A percentile compares a stretch with the other conserved stretches of the same genome.
These are phyloP conservation scores for Heliosperma pusillum DNA, from an alignment of 148 eudicot genomes.

Conservation along the genomic window DNA sequence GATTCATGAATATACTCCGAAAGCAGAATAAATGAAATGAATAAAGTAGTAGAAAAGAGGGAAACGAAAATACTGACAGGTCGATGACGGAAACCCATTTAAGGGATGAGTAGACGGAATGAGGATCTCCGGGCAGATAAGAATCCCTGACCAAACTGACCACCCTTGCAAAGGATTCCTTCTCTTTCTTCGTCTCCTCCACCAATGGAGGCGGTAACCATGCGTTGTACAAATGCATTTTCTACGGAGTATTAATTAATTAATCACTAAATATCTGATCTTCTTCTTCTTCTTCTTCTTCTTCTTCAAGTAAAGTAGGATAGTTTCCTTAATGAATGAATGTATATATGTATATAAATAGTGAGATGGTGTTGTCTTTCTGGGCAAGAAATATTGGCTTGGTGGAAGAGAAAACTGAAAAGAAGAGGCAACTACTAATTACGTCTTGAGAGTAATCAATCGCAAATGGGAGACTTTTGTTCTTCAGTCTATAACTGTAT, in stretches of 20 bases:
- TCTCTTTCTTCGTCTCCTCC: constrained; percentile 65
- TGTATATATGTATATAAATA: too few relatives aligned
- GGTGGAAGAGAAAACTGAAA: not conserved
- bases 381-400: constrained; percentile 10
- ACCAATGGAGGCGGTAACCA: constrained; percentile 89
- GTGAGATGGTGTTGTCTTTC: constrained; percentile 5
- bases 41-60: not conserved
- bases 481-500: too few relatives aligned
- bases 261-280: too few relatives aligned
- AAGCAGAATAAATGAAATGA: not conserved
- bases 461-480: not conserved
- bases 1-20: too few relatives aligned
- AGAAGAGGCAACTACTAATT: not conserved
- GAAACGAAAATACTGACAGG: constrained; percentile 47
- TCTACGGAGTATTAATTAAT: not conserved
- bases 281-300: too few relatives aligned
- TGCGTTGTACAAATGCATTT: constrained; percentile 91
- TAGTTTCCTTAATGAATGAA: too few relatives aligned
- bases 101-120: constrained; percentile 83
- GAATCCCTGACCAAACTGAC: constrained; percentile 51
- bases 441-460: not conserved
- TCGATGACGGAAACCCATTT: constrained; percentile 89
- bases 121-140: constrained; percentile 55
- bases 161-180: constrained; percentile 57
- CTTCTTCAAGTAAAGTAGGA: too few relatives aligned